Conservation (phyloP, 2,329 filamentous ascomycete species). For the Dactylonectria estremocensis region DNA sequence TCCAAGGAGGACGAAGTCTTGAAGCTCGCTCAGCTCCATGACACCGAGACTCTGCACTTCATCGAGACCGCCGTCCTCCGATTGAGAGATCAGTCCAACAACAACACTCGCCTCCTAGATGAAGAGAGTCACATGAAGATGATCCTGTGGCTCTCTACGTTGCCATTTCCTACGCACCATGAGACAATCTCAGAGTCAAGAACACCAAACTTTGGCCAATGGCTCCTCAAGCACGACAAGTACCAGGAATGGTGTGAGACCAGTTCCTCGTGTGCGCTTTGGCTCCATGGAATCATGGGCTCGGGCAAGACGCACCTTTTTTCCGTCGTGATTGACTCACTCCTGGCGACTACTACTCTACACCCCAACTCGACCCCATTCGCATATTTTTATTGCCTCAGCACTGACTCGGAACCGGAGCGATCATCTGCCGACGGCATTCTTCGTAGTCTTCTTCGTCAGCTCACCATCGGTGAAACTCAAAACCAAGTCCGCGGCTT, state of each 20-base stretch:
- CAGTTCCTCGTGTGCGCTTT: background rate
- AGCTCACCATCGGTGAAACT: background rate
- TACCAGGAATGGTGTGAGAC: background rate
- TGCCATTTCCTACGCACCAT: background rate
- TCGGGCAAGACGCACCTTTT: constrained; percentile 7
- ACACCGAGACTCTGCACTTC: background rate
- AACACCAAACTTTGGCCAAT: background rate
- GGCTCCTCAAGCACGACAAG: constrained; percentile 5
- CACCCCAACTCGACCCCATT: background rate
- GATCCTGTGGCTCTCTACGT: constrained; percentile 1
- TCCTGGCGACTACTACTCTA: background rate
- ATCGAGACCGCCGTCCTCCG: background rate
- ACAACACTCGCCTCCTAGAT: background rate
- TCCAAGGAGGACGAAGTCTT: background rate
- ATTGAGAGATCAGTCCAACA: constrained; percentile 4
- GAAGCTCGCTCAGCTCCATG: constrained; percentile 2
- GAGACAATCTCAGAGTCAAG: background rate
- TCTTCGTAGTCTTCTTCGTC: background rate
- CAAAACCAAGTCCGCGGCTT: background rate
- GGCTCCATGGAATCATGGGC: constrained; percentile 3
- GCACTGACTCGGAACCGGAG: background rate
- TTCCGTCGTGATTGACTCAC: background rate
- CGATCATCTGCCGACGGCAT: background rate
- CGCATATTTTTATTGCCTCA: background rate
- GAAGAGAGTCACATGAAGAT: background rate